Base-by-base conservation (phyloP, 1,284 basidiomycete genomes). In the Cutaneotrichosporon sp. region DNA sequence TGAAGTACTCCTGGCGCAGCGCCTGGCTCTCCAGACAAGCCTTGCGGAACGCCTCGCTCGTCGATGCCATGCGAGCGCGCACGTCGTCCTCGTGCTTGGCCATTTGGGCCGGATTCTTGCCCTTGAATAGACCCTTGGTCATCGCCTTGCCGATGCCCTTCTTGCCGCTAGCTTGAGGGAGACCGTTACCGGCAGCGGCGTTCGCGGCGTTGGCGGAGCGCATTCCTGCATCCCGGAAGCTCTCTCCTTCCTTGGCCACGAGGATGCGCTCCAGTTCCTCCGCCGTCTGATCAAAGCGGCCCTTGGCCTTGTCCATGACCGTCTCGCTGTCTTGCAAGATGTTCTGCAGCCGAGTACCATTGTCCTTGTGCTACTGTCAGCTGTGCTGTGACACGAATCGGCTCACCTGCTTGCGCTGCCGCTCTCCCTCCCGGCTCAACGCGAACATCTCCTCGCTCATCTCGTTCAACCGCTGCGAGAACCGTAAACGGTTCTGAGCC, bases 261-360 rank as follows among this genome's bases (percentile, higher is more conserved):
- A 99, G 81, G n/a, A 98, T 83, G 16, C 95, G 88, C 78, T 97
- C 97, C 32, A 99, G 83, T 75, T 99, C 97, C 79, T 99, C 97
- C 0, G 92, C 93, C 0, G 92, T 90, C 2, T 89, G 78, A 70
- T 99, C 96, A 65, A 98, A 87, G 1, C 94, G 87, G 58, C 83
- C 80, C 78, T 95, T 94, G 75, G 89, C 88, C 78, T 81, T 98
- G 65, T 98, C 97, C 65, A 92, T 93, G 51, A 86, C 80, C 7
- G 84, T 77, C 77, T 98, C 94, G n/a, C 92, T 90, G 67, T 99
- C 96, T 73, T 91, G 88, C 38, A 99, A 82, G 34, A 88, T 87
- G 62, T 89, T 87, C 76, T 99, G 96, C 73, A 96, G 92, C 61
- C 94, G 85, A 36, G 84, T 84, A 2, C 93, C 92, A 32, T 94